Evolutionary conservation across 768 basidiomycete species (phyloP), one percentile per base, ranked within the genome.

Genomic region (Solioccasus polychromus): DNA sequence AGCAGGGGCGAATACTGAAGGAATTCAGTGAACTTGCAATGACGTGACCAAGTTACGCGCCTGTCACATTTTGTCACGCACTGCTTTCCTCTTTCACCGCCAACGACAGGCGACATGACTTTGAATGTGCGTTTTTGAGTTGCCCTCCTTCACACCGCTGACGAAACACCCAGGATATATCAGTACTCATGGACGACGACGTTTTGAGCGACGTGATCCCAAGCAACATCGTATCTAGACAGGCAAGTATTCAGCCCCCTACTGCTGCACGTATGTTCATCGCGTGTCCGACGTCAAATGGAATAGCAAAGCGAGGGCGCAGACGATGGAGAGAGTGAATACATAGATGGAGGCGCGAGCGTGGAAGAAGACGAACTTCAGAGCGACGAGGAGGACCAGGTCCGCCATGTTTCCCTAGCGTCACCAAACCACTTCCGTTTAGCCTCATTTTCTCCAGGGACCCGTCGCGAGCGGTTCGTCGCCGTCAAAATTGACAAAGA

Each of bases 201-300:
- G 84, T 91, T 39, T 76, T 96, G 50, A 90, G 88, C 58, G 92
- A 95, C 64, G 80, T 94, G 46, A 83, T 95, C 8, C 92, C 92
- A 2, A 88, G 85, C 63, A 90, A 92, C 62, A 91, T 94, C 52
- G 84, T 93, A 36, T 93, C 91, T 44, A 80, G 92, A 59, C 87
- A 90, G 73, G 91, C 86, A 58, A 47, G 74, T 63, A 30, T 22
- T 11, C 9, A 36, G 12, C 28, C 37, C 42, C 45, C 32, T 25
- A 22, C 14, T 15, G 17, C 20, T 12, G 9, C 53, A 41, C 44
- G 42, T n/a, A 44, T 34, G 45, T 48, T 45, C 20, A 54, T 28
- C 43, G 14, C 37, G 29, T 31, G 29, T 34, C 36, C 51, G 39
- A 31, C 39, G 42, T 35, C 47, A 32, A 73, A 75, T 68, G 32